Conservation (phyloP, 176 grass and related monocot genomes). For the Hordeum marinum region DNA sequence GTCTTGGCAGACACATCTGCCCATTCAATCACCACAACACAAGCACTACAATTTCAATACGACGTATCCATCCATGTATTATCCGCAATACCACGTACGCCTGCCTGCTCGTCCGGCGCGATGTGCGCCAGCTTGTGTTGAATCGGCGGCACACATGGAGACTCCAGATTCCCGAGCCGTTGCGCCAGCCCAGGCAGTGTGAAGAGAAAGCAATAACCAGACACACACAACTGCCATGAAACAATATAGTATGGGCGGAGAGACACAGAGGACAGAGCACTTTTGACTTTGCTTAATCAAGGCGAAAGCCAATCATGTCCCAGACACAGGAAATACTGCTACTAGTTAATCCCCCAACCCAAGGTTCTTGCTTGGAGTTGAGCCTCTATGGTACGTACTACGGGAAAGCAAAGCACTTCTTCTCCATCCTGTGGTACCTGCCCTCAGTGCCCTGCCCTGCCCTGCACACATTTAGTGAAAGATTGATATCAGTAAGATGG, state of each 20-base stretch:
- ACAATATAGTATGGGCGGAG: neutral
- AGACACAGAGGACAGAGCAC: constrained; percentile 4
- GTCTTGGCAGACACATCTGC: no score
- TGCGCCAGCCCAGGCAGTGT: neutral
- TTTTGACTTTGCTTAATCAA: constrained; percentile 44
- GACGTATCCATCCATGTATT: neutral
- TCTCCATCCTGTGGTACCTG: constrained; percentile 2
- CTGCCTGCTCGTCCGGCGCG: constrained; percentile 6
- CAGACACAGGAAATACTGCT: constrained; percentile 3
- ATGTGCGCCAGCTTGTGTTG: constrained; percentile 11
- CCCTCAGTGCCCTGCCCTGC: no score
- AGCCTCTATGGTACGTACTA: neutral
- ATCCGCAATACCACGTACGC: neutral
- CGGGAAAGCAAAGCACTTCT: neutral
- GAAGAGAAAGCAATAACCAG: neutral
- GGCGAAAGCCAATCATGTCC: constrained; percentile 42
- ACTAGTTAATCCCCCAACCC: constrained; percentile 20
- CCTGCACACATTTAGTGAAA: neutral
- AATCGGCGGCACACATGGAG: neutral
- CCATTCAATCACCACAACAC: no score
- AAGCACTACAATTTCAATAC: no score
- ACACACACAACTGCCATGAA: neutral
- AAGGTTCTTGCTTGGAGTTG: neutral
- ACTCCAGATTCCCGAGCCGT: neutral
- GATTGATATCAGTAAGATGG: neutral